Base-by-base conservation (phyloP, 179 eudicot genomes). In the Amaranthus tricolor region DNA sequence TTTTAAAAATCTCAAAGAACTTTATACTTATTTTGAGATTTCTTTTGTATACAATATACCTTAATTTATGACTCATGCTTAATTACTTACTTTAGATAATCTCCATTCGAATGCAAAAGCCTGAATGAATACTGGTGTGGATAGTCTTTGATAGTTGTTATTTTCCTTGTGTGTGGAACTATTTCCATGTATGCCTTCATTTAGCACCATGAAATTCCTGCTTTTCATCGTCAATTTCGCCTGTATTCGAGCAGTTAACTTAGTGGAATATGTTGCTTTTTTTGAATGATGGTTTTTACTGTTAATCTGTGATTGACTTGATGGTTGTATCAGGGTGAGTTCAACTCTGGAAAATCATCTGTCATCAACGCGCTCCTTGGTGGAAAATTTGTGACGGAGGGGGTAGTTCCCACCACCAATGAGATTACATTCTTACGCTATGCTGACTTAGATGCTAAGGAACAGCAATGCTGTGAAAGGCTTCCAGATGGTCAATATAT, bases 351-450 rank as follows among this genome's bases (percentile, higher is more conserved):
- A 59, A 95, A 95, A 78, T 93, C 99, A 31, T 90, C 91, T 16
- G 89, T 95, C 78, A 89, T 95, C 64, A 95, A 95, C 84, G 98
- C 99, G 62, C 83, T 95, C 70, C 93, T 95, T 61, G 99, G 98
- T 66, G 85, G 92, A 62, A 90, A 82, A 74, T 95, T 90, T 76
- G 65, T 95, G 72, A 84, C 84, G 82, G 99, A 95, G 71, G 99
- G 99, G 59, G 99, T 95, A 78, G 81, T 95, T 84, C 99, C 99
- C 72, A 95, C 99, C 54, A 95, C 99, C 69, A 93, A 93, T 80
- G 99, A 95, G 82, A 93, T 95, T 72, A 95, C 97, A 12, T 95
- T 95, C 77, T 82, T 95, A 59, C 88, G 93, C 58, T 91, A 90
- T 82, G 79, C 91, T 54, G 98, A 88, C 51, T 62, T 74, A 73